Base-by-base conservation (phyloP, 148 eudicot species). In the Camellia granthamiana region DNA sequence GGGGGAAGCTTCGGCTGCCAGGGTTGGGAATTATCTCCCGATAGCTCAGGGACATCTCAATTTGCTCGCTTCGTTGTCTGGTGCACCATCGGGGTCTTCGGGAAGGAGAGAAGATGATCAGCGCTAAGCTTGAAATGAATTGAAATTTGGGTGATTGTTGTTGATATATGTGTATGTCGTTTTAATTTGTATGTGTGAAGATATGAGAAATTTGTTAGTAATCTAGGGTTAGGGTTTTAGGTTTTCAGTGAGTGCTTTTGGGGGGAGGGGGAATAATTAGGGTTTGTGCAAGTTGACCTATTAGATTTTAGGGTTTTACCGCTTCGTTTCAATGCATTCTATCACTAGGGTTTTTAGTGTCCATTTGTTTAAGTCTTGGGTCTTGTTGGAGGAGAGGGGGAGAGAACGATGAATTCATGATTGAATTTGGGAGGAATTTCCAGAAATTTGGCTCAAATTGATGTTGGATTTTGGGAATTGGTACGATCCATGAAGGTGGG, bases 1-100 rank as follows among this genome's bases (percentile, higher is more conserved):
- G 78, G 94, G 92, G 0, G 92, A 89, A 62, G 91, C 91, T 0
- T 88, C 91, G 2, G 91, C 91, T 11, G 90, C 90, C 56, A 89
- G 98, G 87, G 90, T 94, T 75, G 98, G 94, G 77, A 92, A 94
- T 86, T 94, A 89, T 80, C 72, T 94, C 80, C 93, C 98, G 0
- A 85, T 89, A 6, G 78, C 84, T 73, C 92, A 82, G 82, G 97
- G 80, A 8, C 98, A 94, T 61, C 86, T 94, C 67, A 92, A 94
- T 85, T 77, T 94, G 75, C 93, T 94, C 0, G 98, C 98, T 11
- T 94, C 97, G 2, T 81, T 94, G 80, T 91, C 98, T 4, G 89
- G 97, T 5, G 81, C 91, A 0, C 92, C 93, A 4, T 61, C 86
- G 14, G 79, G 75, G 2, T 75, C 86, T 0, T 74, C 84, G 0